A percentile compares a stretch with the other conserved stretches of the same genome.
phyloP scores from a whole-genome alignment of 345 rosid genomes.

The Eucalyptus victrix region DNA sequence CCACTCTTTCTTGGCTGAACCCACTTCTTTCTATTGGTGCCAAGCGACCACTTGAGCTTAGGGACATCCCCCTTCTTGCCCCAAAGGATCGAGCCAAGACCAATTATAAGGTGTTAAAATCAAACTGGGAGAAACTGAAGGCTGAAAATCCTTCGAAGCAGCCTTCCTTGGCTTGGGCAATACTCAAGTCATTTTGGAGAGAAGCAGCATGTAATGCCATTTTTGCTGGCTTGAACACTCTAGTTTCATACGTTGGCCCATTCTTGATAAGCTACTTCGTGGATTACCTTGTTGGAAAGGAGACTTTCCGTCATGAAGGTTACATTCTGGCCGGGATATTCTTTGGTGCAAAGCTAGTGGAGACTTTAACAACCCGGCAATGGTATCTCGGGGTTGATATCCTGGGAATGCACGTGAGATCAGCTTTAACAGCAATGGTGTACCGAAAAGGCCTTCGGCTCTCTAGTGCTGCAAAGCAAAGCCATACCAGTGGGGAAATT shows the following conservation, averaged over 20 bases:
- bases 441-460: slow-evolving; percentile 85
- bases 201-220: slow-evolving; percentile 93
- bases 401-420: slow-evolving; percentile 98
- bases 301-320: slow-evolving; percentile 87
- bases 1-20: slow-evolving; percentile 91
- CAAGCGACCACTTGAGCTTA: slow-evolving; percentile 91
- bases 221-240: slow-evolving; percentile 82
- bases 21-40: slow-evolving; percentile 89
- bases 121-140: slow-evolving; percentile 80
- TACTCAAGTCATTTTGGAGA: slow-evolving; percentile 89
- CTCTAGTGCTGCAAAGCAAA: slow-evolving; percentile 85
- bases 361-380: slow-evolving; percentile 93
- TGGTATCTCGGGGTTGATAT: slow-evolving; percentile 99
- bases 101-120: slow-evolving; percentile 74
- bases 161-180: slow-evolving; percentile 87
- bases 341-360: slow-evolving; percentile 82
- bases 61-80: slow-evolving; percentile 96
- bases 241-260: slow-evolving; percentile 95
- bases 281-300: slow-evolving; percentile 82
- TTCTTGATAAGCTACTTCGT: slow-evolving; percentile 96
- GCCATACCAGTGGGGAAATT: slow-evolving; percentile 93
- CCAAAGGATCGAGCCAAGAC: slow-evolving; percentile 79
- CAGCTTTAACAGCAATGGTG: slow-evolving; percentile 97
- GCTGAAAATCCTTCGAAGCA: slow-evolving; percentile 61
- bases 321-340: slow-evolving; percentile 91